Evolutionary conservation across 495 filamentous ascomycete species (phyloP), one percentile per base, ranked within the genome.

Genomic region (Evernia prunastri): DNA sequence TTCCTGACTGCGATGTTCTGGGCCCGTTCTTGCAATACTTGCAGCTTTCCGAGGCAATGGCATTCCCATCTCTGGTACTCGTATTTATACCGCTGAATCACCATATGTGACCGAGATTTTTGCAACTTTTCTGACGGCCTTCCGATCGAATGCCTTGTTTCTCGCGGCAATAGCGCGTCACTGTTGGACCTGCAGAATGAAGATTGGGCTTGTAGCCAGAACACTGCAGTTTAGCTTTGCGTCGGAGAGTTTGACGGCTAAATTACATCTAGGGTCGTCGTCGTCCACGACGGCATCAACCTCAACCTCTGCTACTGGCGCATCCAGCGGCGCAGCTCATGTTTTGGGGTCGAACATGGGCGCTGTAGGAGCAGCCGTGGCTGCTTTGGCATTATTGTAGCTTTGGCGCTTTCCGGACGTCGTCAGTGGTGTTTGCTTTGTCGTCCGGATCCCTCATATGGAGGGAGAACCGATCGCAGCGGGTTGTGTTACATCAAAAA

Each of bases 311-410:
- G 58, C 61, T 17, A 63, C 20, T 37, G 43, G 33, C 31, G 60
- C 56, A 33, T 33, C 53, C 37, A 65, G 56, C 37, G 68, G 56
- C 36, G 61, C 51, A 45, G 56, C 36, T n/a, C 49, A 67, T 13
- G 51, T 36, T n/a, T 27, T 65, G 33, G 58, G 61, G 27, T 59
- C 60, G n/a, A 65, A 63, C 11, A 60, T 67, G n/a, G 65, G 68
- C 36, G 68, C 58, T 17, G 60, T 66, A 17, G 68, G 68, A 36
- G 65, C 65, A 37, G 68, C 65, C 53, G 59, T 69, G 31, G 65
- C 62, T 35, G 68, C 65, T 15, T 51, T 67, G 20, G 65, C 58
- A 29, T 60, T 67, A 15, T 33, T 69, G 40, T 69, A 67, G 29
- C 51, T 29, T 53, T 9, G 15, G 51, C 2, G 2, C 13, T 27